Conservation (phyloP, 345 rosid species). For the Eucalyptus pauciflora region DNA sequence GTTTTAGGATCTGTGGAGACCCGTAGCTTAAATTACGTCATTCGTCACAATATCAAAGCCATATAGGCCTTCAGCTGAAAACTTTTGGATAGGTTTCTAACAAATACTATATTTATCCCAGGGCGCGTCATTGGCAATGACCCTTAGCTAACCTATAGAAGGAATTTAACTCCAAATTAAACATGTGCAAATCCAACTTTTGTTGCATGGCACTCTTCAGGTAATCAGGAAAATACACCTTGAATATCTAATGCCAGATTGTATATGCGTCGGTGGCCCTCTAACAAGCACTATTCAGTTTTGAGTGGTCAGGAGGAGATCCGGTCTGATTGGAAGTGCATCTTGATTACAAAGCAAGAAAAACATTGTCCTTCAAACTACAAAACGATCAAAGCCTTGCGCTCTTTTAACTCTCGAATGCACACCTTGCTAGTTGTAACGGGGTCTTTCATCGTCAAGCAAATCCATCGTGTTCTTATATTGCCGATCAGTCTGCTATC, state of each 20-base stretch:
- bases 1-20: neutral
- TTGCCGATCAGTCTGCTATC: neutral
- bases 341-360: neutral
- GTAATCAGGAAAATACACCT: neutral
- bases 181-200: neutral
- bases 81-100: neutral
- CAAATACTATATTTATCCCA: neutral
- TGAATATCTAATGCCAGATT: fast-evolving
- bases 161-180: neutral
- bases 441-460: too few species aligned
- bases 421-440: too few species aligned
- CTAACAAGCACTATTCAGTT: neutral
- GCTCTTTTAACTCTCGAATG: neutral
- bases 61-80: neutral
- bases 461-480: too few species aligned
- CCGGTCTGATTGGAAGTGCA: neutral
- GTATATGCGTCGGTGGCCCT: neutral
- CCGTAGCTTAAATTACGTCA: neutral
- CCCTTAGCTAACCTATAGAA: neutral
- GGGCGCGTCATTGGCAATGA: neutral
- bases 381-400: neutral
- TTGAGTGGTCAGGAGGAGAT: neutral
- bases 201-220: neutral
- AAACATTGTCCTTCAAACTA: neutral
- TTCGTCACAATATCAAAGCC: neutral